Evolutionary conservation across 768 basidiomycete genomes (phyloP).

Genomic region (Lyophyllum shimeji): DNA sequence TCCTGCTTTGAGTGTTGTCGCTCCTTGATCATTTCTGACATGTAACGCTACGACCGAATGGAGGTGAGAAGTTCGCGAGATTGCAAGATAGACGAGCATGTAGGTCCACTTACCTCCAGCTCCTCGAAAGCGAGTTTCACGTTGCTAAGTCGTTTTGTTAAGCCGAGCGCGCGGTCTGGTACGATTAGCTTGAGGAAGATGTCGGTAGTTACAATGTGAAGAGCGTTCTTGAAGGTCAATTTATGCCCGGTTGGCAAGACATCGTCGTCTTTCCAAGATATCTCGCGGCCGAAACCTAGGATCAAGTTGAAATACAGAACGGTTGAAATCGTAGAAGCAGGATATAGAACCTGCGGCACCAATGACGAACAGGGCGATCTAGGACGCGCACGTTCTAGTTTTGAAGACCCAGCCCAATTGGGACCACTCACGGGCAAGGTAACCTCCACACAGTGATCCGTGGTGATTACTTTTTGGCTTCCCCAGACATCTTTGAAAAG

Average conservation of each 20-base stretch:
- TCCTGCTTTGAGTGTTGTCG: constrained; percentile 35
- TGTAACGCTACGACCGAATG: constrained; percentile 33
- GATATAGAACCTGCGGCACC: constrained; percentile 44
- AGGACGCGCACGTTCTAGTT: constrained; percentile 4
- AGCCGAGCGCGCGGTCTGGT: constrained; percentile 37
- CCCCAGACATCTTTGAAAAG: constrained; percentile 51
- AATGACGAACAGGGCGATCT: constrained; percentile 60
- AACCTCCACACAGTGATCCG: constrained; percentile 49
- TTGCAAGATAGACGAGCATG: not conserved
- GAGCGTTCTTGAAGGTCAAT: constrained; percentile 48
- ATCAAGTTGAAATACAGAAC: not conserved
- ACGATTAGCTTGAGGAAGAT: constrained; percentile 36
- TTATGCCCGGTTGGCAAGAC: constrained; percentile 40
- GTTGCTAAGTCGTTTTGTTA: constrained; percentile 31
- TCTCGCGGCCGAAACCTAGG: constrained; percentile 49
- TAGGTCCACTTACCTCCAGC: constrained; percentile 31
- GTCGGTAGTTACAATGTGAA: constrained; percentile 41
- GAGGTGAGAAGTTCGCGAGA: not conserved
- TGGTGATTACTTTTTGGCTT: constrained; percentile 33
- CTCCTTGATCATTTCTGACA: constrained; percentile 53
- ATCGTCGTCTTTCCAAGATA: constrained; percentile 46
- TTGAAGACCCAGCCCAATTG: not conserved
- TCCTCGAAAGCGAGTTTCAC: constrained; percentile 41
- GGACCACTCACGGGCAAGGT: constrained; percentile 46
- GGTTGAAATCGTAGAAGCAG: not conserved